A percentile compares a stretch with the other conserved stretches of the same genome.
Evolutionary conservation across 1,284 basidiomycete species (phyloP).

Genomic region (Mrakiaceae sp.): DNA sequence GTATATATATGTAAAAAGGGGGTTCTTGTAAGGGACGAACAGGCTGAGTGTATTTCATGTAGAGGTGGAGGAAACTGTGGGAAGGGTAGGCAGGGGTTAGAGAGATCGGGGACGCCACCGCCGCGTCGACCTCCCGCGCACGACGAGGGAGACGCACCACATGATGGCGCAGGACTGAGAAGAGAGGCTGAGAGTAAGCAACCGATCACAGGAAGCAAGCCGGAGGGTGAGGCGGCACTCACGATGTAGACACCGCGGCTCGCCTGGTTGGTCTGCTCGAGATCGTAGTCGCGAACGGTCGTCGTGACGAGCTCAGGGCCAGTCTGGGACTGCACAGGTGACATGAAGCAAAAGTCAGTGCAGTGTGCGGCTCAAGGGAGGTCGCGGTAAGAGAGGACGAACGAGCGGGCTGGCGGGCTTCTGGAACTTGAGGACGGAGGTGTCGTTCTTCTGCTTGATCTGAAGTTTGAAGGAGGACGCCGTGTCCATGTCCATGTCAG

Average conservation of each 20-base stretch:
- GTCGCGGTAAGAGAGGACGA: constrained; percentile 25
- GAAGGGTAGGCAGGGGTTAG: not conserved
- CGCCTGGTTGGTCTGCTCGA: constrained; percentile 74
- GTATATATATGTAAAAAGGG: too few relatives aligned
- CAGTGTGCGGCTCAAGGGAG: not conserved
- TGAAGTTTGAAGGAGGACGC: constrained; percentile 27
- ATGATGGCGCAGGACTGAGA: constrained; percentile 63
- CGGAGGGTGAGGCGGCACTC: constrained; percentile 10
- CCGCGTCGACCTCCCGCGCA: not conserved
- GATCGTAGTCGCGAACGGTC: constrained; percentile 87
- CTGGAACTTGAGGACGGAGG: constrained; percentile 83
- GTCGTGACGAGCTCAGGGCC: constrained; percentile 80
- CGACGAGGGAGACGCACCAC: constrained; percentile 28
- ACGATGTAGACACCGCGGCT: constrained; percentile 59
- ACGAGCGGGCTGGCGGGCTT: constrained; percentile 40
- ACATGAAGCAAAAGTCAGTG: not conserved
- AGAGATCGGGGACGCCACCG: not conserved
- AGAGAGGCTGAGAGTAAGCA: not conserved
- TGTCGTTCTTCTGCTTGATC: constrained; percentile 91
- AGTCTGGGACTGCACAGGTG: constrained; percentile 51
- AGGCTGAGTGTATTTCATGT: constrained; percentile 40
- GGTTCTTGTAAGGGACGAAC: not conserved
- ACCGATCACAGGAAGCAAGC: not conserved
- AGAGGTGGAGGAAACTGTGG: constrained; percentile 61
- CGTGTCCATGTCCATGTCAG: not conserved